Evolutionary conservation across 768 basidiomycete species (phyloP), one percentile per base, ranked within the genome.

Genomic region (Serendipita sp.): DNA sequence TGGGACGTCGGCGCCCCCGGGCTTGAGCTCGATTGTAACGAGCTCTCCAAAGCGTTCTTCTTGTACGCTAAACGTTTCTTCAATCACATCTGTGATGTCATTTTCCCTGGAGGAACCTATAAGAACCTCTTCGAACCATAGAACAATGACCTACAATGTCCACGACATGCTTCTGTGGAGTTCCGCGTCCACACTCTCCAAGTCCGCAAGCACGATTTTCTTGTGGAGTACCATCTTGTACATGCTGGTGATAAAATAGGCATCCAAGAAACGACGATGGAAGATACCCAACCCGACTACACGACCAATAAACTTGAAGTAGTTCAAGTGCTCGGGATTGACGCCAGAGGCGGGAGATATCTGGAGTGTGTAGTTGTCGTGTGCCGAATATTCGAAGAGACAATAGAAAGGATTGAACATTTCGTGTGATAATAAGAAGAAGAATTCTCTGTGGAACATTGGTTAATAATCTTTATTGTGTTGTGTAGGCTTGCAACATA

Each of bases 391-490:
- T 77, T 99, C 96, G 76, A 99, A 99, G 10, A 99, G 80, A 74
- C 96, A 98, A 77, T 99, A 98, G 82, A 99, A 98, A 28, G 96
- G 96, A 75, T 98, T 96, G 81, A 99, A 98, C 96, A 99, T 98
- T 76, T 98, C 96, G 74, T 99, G 96, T 38, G 95, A 98, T 56
- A 99, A 82, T 65, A 99, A 78, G 88, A 98, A 99, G 82, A 99
- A 99, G 81, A 98, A 99, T 77, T 99, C 96, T 79, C 94, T 95
- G 75, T 48, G 66, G 28, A 18, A 66, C 47, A 44, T 23, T 23
- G 5, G 1, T 44, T 13, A 48, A 3, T 16, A 30, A 54, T 66
- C 16, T 23, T 38, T 30, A 44, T 34, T 36, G 23, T 30, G 36
- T 36, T 35, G 36, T 36, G 30, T 64, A 2, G 65, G 63, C 46